Evolutionary conservation across 495 filamentous ascomycete genomes (phyloP), one percentile per base, ranked within the genome.

Genomic region (Daldinia grandis): DNA sequence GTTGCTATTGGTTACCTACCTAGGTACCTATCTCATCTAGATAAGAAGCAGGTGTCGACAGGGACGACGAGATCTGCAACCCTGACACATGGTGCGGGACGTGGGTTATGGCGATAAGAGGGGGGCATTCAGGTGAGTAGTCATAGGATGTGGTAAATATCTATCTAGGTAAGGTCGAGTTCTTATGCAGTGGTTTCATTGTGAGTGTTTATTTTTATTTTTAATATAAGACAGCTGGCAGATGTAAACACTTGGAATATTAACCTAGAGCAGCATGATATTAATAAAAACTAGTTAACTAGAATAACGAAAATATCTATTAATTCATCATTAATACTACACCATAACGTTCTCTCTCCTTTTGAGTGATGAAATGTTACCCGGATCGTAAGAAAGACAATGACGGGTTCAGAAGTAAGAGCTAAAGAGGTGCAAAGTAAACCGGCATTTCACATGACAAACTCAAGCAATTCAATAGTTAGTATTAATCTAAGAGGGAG

Each of bases 21-120:
- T 0, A 72, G 64, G 68, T 68, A 68, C n/a, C n/a, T n/a, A n/a
- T n/a, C n/a, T n/a, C n/a, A n/a, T 53, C 21, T 0, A 72, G 64
- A 72, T 68, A 68, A 72, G 56, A 65, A 62, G 49, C 49, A 70
- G 27, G 27, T 42, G 54, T 35, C 33, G 58, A 12, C 49, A 35
- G 21, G 49, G 38, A 27, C 17, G 49, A 40, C 33, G 64, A 64
- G 56, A 64, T 68, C 38, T 61, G 58, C 54, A 60, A 53, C 38
- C 37, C 56, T 50, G 21, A 56, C 42, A 51, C 60, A 50, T 61
- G 50, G 56, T 27, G 35, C 61, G 31, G 37, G 42, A 38, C 55
- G 56, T 30, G 64, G 21, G 40, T 65, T 50, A 27, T 14, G 42
- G 47, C 60, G 58, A 53, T 58, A 55, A 67, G 47, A 49, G 19